These are phyloP conservation scores for Neonectria coccinea DNA, from an alignment of 2,329 filamentous ascomycete genomes.

Conservation along the genomic window DNA sequence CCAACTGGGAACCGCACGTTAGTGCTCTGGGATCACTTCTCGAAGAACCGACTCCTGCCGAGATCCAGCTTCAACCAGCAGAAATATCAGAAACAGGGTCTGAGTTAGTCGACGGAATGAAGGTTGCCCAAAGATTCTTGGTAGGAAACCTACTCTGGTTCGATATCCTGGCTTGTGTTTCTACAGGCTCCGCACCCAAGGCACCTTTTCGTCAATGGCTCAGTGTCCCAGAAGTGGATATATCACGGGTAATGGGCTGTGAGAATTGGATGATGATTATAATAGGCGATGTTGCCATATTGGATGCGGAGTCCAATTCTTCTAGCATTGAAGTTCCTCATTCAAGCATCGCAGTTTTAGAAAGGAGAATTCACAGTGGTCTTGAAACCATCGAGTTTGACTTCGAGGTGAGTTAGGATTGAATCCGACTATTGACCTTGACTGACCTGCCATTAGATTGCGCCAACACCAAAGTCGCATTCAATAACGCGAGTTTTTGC, in stretches of 20 bases:
- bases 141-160: slow-evolving; percentile 39
- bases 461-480: not conserved
- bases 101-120: slow-evolving; percentile 21
- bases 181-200: slow-evolving; percentile 23
- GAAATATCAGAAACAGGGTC: slow-evolving; percentile 9
- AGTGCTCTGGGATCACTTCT: slow-evolving; percentile 32
- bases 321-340: not conserved
- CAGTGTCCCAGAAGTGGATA: slow-evolving; percentile 20
- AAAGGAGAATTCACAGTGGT: not conserved
- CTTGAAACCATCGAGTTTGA: not conserved
- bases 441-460: not conserved
- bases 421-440: not conserved
- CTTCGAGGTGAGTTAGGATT: not conserved
- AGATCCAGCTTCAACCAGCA: not conserved
- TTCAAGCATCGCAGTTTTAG: not conserved
- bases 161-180: slow-evolving; percentile 32
- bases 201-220: slow-evolving; percentile 33
- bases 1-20: slow-evolving; percentile 39
- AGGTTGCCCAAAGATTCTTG: slow-evolving; percentile 35
- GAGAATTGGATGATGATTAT: slow-evolving; percentile 34
- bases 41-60: slow-evolving; percentile 17
- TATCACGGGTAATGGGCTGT: slow-evolving; percentile 40
- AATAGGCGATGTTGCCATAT: slow-evolving; percentile 32
- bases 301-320: not conserved
- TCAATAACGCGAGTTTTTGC: slow-evolving; percentile 29